These are phyloP conservation scores for Fusarium humuli DNA, from an alignment of 2,329 filamentous ascomycete species.

Conservation along the genomic window DNA sequence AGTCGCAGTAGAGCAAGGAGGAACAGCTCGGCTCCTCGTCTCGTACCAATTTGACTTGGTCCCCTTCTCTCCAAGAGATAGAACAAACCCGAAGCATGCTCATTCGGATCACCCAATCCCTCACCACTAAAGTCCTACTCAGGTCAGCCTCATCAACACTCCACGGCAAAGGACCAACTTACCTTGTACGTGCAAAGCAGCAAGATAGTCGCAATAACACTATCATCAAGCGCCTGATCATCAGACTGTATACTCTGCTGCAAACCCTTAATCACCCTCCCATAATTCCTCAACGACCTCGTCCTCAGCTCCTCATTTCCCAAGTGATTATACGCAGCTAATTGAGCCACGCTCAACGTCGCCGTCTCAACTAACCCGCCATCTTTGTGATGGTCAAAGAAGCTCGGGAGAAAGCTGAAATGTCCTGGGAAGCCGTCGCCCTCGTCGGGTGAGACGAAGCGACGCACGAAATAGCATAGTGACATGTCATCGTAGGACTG, in stretches of 20 bases:
- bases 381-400: slow-evolving; percentile 44
- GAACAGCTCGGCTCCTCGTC: slow-evolving; percentile 48
- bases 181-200: slow-evolving; percentile 50
- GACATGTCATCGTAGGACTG: slow-evolving; percentile 47
- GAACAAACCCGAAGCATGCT: slow-evolving; percentile 51
- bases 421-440: slow-evolving; percentile 50
- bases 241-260: slow-evolving; percentile 45
- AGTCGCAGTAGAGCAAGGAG: slow-evolving; percentile 47
- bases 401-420: slow-evolving; percentile 48
- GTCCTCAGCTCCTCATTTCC: slow-evolving; percentile 45
- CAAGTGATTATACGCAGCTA: slow-evolving; percentile 51
- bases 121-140: slow-evolving; percentile 50
- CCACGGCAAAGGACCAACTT: background rate
- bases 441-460: slow-evolving; percentile 49
- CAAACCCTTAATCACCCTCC: slow-evolving; percentile 45
- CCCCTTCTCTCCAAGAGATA: slow-evolving; percentile 51
- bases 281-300: slow-evolving; percentile 48
- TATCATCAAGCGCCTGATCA: slow-evolving; percentile 46
- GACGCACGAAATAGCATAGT: slow-evolving; percentile 51
- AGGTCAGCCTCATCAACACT: background rate
- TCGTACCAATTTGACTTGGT: slow-evolving; percentile 47
- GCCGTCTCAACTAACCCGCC: slow-evolving; percentile 48
- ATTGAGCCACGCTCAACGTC: slow-evolving; percentile 50
- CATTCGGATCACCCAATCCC: slow-evolving; percentile 43
- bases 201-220: slow-evolving; percentile 47